Base-by-base conservation (phyloP, 371 early-diverging fungal genomes). In the Rhizopus arrhizus region DNA sequence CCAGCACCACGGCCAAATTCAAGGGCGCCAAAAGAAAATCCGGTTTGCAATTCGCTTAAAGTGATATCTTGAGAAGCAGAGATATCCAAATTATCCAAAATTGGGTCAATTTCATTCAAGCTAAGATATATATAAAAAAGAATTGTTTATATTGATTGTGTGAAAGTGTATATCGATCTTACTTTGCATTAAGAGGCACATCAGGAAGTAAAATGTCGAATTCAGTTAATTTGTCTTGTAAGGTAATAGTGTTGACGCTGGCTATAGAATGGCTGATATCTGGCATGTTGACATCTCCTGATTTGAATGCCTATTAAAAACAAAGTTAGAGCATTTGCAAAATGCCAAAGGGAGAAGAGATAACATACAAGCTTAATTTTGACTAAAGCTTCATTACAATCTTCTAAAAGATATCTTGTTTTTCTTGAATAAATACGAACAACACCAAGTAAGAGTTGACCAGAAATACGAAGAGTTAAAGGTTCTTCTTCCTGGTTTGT, bases 371-470 rank as follows among this genome's bases (percentile, higher is more conserved):
- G 77, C 68, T 97, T 96, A 69, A 98, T 93, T 68, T 95, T 93
- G 40, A 94, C 78, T 32, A 96, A 75, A 0, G 99, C 98, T 61
- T 97, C 98, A 69, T 91, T 93, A 77, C 99, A 98, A 69, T 99
- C 99, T 65, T 98, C 99, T 5, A 98, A 83, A 47, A 99, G 81
- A 66, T 98, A 97, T 47, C 88, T 88, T 4, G 99, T 94, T 79
- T 99, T 98, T 53, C 97, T 87, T 3, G 96, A 96, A 80, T 95
- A 96, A 66, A 99, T 98, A 46, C 92, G 86, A 0, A 91, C 92
- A 6, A 99, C 96, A 57, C 99, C 99, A 5, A 99, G 85, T 35
- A 99, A 82, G 35, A 99, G 84, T 74, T 98, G 99, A 3, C 99
- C 99, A 7, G 96, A 93, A 28, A 98, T 84, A 52, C 99, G 91